phyloP scores from a whole-genome alignment of 495 filamentous ascomycete species.

The Platismatia glauca region DNA sequence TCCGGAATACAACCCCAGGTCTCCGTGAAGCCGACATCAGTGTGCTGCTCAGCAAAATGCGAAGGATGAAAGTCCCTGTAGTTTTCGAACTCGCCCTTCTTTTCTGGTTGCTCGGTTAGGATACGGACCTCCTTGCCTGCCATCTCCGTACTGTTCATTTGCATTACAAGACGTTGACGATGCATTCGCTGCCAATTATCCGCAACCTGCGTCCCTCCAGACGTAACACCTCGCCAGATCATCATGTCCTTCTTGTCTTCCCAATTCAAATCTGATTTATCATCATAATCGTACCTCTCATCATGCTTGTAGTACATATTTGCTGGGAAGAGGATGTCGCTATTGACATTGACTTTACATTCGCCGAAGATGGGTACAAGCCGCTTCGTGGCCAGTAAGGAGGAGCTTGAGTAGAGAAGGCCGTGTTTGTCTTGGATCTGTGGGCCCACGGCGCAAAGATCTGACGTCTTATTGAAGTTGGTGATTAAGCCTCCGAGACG shows the following conservation, averaged over 20 bases:
- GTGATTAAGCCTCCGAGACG: conserved; percentile 48
- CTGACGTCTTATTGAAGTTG: conserved; percentile 56
- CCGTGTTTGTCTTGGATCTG: conserved; percentile 54
- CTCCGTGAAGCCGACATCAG: conserved; percentile 38
- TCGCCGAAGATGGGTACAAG: conserved; percentile 68
- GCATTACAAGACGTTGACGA: conserved; percentile 61
- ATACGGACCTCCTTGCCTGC: conserved; percentile 25
- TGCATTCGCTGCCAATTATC: conserved; percentile 64
- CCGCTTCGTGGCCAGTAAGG: conserved; percentile 44
- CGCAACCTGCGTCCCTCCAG: conserved; percentile 53
- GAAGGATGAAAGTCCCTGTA: conserved; percentile 28
- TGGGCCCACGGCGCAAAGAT: conserved; percentile 54
- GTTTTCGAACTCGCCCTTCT: conserved; percentile 25
- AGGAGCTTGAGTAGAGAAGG: conserved; percentile 58
- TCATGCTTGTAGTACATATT: conserved; percentile 70
- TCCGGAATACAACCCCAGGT: conserved; percentile 34
- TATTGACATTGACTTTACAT: conserved; percentile 68
- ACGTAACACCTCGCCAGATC: conserved; percentile 64
- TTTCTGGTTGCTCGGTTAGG: conserved; percentile 25
- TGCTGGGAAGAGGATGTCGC: conserved; percentile 68
- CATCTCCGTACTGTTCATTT: conserved; percentile 58
- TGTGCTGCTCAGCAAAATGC: conserved; percentile 33
- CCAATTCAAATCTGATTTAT: conserved; percentile 42
- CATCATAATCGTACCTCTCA: conserved; percentile 54
- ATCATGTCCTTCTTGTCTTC: conserved; percentile 43